Evolutionary conservation across 2,329 filamentous ascomycete species (phyloP), one percentile per base, ranked within the genome.

Genomic region (Grosmannia serpens): DNA sequence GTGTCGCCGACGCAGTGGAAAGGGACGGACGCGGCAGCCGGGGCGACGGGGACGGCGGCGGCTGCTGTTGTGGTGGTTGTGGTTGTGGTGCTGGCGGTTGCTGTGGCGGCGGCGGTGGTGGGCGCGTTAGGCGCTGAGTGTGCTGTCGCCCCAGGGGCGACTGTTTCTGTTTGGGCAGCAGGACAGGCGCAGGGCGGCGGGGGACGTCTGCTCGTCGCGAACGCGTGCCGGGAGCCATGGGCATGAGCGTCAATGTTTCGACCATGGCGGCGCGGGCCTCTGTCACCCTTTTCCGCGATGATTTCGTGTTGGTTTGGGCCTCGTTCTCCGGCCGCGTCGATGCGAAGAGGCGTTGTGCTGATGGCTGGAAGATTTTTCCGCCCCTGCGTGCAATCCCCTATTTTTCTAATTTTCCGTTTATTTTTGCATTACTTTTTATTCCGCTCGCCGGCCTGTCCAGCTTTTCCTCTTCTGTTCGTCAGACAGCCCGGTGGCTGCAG

Each of bases 181-280:
- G 56, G 29, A 60, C 59, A 49, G 62, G 59, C 55, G 58, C 49
- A 9, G 44, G 50, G 52, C 59, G 57, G 57, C 53, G 62, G 53
- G 60, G 59, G 52, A 62, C 59, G 47, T 64, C 62, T 35, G 62
- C 58, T 49, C 63, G 62, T 49, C 64, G 63, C 60, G 64, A 62
- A 56, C 64, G 64, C 35, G 64, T 65, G 56, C 62, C 62, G 26
- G 62, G 58, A 60, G 62, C 61, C 63, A 64, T 65, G 49, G 64
- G 58, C 62, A 59, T 9, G 49, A 62, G 62, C 35, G 57, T 56
- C 53, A 61, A 50, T 58, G 62, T 63, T 59, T 59, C 62, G 24
- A 61, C 47, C 64, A 65, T 65, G 56, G 59, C 59, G 47, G 26
- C 26, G 47, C 47, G 47, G 26, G 26, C 47, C 29, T 50, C 47